Percentiles rank a stretch among this genome's conserved stretches.
These are phyloP conservation scores for Cutaneotrichosporon cyanovorans DNA, from an alignment of 1,284 basidiomycete species.

Conservation along the genomic window DNA sequence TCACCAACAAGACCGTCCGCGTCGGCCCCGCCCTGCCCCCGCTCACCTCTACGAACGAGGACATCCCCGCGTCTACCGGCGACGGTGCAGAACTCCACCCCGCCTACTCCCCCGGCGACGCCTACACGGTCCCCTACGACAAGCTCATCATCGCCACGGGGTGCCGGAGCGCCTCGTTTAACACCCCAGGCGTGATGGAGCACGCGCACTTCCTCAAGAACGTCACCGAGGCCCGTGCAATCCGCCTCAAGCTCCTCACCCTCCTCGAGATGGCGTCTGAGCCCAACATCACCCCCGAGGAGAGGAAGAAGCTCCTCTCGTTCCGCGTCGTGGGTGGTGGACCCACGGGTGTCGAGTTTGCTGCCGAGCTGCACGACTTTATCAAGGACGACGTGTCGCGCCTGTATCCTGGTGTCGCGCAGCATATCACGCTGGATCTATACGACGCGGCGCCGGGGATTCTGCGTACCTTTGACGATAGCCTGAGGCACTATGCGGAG, in stretches of 20 bases:
- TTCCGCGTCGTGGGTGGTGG: slow-evolving; percentile 69
- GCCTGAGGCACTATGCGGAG: slow-evolving; percentile 55
- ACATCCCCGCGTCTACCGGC: slow-evolving; percentile 1
- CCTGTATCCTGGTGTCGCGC: slow-evolving; percentile 58
- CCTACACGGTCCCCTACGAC: slow-evolving; percentile 62
- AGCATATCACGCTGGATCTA: slow-evolving; percentile 60
- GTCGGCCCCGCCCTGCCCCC: slow-evolving; percentile 31
- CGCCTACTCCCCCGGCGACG: slow-evolving; percentile 13
- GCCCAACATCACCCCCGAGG: slow-evolving; percentile 58
- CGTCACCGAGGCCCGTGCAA: slow-evolving; percentile 69
- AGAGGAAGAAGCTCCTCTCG: slow-evolving; percentile 61
- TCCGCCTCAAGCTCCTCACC: slow-evolving; percentile 66
- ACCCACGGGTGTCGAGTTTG: slow-evolving; percentile 65
- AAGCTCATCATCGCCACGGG: slow-evolving; percentile 78
- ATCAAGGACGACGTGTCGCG: slow-evolving; percentile 27
- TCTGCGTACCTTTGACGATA: slow-evolving; percentile 68
- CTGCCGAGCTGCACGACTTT: slow-evolving; percentile 71
- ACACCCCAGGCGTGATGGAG: slow-evolving; percentile 57
- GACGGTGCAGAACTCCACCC: slow-evolving; percentile 42
- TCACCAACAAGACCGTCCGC: slow-evolving; percentile 55
- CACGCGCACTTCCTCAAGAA: slow-evolving; percentile 76
- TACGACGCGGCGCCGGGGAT: slow-evolving; percentile 78
- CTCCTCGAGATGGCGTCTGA: slow-evolving; percentile 73
- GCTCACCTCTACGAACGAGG: slow-evolving; percentile 8
- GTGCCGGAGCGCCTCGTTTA: slow-evolving; percentile 67